Evolutionary conservation across 805 yeast species (phyloP), one percentile per base, ranked within the genome.

Genomic region (Lachancea kluyveri): DNA sequence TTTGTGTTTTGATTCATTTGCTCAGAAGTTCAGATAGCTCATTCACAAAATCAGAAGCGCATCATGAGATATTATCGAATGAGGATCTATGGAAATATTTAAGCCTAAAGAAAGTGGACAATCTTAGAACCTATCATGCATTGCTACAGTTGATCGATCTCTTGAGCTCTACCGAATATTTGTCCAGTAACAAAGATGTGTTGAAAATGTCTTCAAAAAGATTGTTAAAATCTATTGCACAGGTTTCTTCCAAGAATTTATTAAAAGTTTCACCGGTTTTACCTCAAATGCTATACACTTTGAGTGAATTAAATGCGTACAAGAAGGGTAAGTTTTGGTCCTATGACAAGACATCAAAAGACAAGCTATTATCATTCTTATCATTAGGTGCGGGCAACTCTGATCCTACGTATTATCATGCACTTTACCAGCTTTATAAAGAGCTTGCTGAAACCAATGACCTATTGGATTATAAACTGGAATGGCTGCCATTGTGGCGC

Each of bases 341-440:
- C 3, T 70, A 68, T 42, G 65, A 61, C 13, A 79, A 78, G 35
- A 57, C 58, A 3, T 42, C 74, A 1, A 62, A 64, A 11, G 64
- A 62, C 3, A 67, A 65, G 36, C 46, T 81, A 8, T 27, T 62
- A 1, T 67, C 58, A 0, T 67, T 77, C 40, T 42, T 81, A 13
- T 58, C 58, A 8, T 39, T 74, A 9, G 81, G 86, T 0, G 71
- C 74, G 2, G 62, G 77, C 28, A 65, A 64, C 30, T 74, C 82
- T 30, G 59, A 63, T 17, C 68, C 77, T 0, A 41, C 57, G 0
- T 79, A 74, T 46, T 81, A 72, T 42, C 35, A 37, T 5, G 28
- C 48, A 8, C 33, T 62, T 15, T 36, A 37, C 8, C 22, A 33
- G 4, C 46, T 58, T 17, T 42, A 53, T 13, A 24, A 39, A 17